These are phyloP conservation scores for Nitzschia putrida DNA, from an alignment of 108 stramenopile genomes.

Conservation along the genomic window DNA sequence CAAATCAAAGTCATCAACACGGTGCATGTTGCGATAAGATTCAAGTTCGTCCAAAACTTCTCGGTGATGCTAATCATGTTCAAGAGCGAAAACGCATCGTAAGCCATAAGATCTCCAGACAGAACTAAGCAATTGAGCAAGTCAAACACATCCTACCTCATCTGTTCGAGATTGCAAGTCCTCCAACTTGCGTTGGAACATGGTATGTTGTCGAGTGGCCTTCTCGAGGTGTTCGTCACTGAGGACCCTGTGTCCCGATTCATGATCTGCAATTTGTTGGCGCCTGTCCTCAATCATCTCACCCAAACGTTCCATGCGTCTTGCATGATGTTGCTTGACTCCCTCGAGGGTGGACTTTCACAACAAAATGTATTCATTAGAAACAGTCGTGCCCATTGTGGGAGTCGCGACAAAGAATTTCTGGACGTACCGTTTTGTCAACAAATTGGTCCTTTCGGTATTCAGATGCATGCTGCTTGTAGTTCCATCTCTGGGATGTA, in stretches of 20 bases:
- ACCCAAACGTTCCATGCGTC: slow-evolving; percentile 19
- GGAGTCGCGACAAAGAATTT: neutral
- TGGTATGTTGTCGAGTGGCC: slow-evolving; percentile 12
- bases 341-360: neutral
- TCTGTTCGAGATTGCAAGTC: slow-evolving; percentile 16
- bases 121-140: neutral
- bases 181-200: slow-evolving; percentile 28
- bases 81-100: neutral
- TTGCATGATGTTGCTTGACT: slow-evolving; percentile 25
- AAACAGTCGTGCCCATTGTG: neutral
- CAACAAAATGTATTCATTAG: neutral
- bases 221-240: slow-evolving; percentile 19
- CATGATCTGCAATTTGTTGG: slow-evolving; percentile 21
- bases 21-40: slow-evolving; percentile 6
- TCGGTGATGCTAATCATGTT: slow-evolving; percentile 7
- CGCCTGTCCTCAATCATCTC: slow-evolving; percentile 33
- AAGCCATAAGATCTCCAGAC: too few relatives aligned
- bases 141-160: slow-evolving; percentile 7
- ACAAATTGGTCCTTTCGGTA: slow-evolving; percentile 8
- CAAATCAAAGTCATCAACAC: slow-evolving; percentile 24
- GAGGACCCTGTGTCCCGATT: slow-evolving; percentile 20
- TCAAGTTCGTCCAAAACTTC: slow-evolving; percentile 15
- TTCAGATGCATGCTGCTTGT: neutral
- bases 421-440: neutral
- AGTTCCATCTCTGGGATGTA: neutral